Evolutionary conservation across 371 early-diverging fungal genomes (phyloP), one percentile per base, ranked within the genome.

Genomic region (Circinella umbellata): DNA sequence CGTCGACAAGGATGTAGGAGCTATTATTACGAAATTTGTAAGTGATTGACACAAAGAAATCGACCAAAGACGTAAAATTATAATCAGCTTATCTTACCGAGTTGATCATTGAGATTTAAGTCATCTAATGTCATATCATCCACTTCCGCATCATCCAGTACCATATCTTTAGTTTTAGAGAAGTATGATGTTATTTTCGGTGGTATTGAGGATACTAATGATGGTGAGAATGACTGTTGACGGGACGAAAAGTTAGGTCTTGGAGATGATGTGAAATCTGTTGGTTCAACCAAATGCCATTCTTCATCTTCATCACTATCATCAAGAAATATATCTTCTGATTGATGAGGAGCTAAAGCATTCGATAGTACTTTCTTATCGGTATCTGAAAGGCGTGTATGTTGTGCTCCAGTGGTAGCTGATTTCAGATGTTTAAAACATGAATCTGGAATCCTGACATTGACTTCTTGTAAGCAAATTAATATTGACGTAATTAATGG

Each of bases 251-350:
- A 15, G 47, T 11, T 18, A 1, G 35, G 54, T 6, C 8, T 55
- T 37, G 54, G 18, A 59, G 47, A 67, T 9, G 65, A 69, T 36
- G 47, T 66, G 36, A 18, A 14, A 48, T 36, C 17, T 3, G 67
- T 9, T 15, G 63, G 18, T 17, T 66, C 66, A 27, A 84, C 53
- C 6, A 73, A 15, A 55, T 82, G 73, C 82, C 82, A 82, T 35
- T 75, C 78, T 0, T 78, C 54, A 14, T 78, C 71, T 48, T 80
- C 80, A 51, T 83, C 83, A 47, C 78, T 79, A 27, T 85, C 84
- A 34, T 81, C 79, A 13, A 85, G 42, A 61, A 78, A 78, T 27
- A 85, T 80, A 63, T 81, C 73, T 10, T 62, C 69, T 7, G 83
- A 83, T 47, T 85, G 79, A 59, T 85, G 85, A 0, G 75, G 69